A percentile compares a stretch with the other conserved stretches of the same genome.
phyloP scores from a whole-genome alignment of 2,329 filamentous ascomycete species.

The Westerdykella sp. region DNA sequence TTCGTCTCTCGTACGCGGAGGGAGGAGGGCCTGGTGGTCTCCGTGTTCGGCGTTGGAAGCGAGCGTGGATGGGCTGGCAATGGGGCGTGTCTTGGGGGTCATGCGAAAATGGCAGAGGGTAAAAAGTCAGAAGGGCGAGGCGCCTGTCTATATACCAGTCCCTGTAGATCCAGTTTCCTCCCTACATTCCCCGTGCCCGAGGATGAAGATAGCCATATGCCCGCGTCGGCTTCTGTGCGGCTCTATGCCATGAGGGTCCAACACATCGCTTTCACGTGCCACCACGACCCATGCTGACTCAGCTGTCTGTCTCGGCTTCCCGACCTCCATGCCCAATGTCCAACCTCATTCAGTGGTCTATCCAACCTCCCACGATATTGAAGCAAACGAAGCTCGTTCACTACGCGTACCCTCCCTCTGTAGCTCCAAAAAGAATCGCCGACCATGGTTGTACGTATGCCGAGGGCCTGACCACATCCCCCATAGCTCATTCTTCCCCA shows the following conservation, averaged over 20 bases:
- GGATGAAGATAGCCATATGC: slow-evolving; percentile 1
- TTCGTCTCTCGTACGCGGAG: too few species aligned
- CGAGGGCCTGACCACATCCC: slow-evolving; percentile 6
- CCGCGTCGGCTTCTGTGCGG: not conserved
- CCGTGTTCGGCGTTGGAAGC: too few species aligned
- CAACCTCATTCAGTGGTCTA: too few species aligned
- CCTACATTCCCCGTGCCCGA: not conserved
- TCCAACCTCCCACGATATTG: not conserved
- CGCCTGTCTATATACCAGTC: not conserved
- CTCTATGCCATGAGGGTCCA: not conserved
- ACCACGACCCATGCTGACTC: not conserved
- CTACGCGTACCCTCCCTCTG: too few species aligned
- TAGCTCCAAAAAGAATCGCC: not conserved
- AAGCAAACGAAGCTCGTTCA: not conserved
- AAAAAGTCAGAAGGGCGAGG: not conserved
- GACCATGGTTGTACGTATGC: slow-evolving; percentile 36
- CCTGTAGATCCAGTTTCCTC: not conserved
- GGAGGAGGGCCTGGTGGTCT: too few species aligned
- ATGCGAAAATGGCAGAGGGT: not conserved
- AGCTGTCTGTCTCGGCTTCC: not conserved
- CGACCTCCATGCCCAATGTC: too few species aligned
- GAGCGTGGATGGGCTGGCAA: too few species aligned
- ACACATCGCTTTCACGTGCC: too few species aligned
- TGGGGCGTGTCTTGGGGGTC: too few species aligned
- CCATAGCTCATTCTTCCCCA: slow-evolving; percentile 55